These are phyloP conservation scores for Ascoidea rubescens DNA, from an alignment of 805 yeast species.

Conservation along the genomic window DNA sequence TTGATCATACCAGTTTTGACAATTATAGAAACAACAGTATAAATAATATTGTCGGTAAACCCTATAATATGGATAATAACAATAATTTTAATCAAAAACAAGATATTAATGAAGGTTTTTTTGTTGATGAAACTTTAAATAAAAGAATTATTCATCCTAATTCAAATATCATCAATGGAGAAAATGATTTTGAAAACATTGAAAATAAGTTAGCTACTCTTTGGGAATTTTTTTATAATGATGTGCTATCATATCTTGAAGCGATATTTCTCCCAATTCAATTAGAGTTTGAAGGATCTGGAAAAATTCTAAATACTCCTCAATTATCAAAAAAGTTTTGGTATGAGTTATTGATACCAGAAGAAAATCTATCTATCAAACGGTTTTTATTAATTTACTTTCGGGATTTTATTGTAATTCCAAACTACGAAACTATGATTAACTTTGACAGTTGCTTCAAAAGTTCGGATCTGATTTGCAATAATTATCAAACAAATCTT, in stretches of 20 bases:
- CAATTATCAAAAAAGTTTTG: slow-evolving; percentile 17
- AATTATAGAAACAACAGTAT: background rate
- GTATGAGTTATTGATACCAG: slow-evolving; percentile 10
- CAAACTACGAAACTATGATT: slow-evolving; percentile 31
- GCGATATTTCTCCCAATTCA: slow-evolving; percentile 52
- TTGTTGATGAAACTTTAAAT: too few relatives aligned
- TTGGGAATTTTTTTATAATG: slow-evolving; percentile 46
- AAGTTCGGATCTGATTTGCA: too few relatives aligned
- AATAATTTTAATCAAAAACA: too few relatives aligned
- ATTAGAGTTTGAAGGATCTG: slow-evolving; percentile 23
- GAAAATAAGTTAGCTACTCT: slow-evolving; percentile 21
- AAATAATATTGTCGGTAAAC: too few relatives aligned
- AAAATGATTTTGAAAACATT: slow-evolving; percentile 1
- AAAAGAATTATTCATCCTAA: too few relatives aligned
- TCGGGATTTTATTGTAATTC: slow-evolving; percentile 39
- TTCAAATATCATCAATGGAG: background rate
- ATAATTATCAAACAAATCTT: slow-evolving; percentile 20
- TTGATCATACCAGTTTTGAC: too few relatives aligned
- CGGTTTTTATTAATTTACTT: slow-evolving; percentile 29
- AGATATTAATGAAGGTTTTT: too few relatives aligned
- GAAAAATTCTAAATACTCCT: slow-evolving; percentile 14
- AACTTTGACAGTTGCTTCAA: slow-evolving; percentile 17
- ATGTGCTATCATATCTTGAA: slow-evolving; percentile 41
- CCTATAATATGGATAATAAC: too few relatives aligned
- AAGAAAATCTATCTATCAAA: slow-evolving; percentile 20